Conservation (phyloP, 176 grass and related monocot genomes). For the Aechmea fasciata region DNA sequence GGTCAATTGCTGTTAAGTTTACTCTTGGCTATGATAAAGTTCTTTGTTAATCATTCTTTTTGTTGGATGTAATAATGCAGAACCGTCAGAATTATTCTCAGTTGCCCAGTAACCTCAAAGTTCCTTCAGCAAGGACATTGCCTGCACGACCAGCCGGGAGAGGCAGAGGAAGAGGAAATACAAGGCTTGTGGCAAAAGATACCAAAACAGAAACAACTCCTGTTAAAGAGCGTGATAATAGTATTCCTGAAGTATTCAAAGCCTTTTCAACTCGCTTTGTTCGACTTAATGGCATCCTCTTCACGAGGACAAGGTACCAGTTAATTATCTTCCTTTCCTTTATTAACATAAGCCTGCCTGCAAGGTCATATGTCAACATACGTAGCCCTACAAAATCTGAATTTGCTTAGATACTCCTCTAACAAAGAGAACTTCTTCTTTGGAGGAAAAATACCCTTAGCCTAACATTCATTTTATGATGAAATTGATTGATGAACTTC, state of each 20-base stretch:
- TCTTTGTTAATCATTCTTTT: background rate
- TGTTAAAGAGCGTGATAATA: constrained; percentile 36
- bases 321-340: background rate
- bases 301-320: constrained; percentile 25
- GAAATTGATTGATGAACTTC: too few species aligned
- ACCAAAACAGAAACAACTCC: constrained; percentile 28
- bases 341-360: background rate
- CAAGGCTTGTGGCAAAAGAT: constrained; percentile 52
- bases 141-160: constrained; percentile 45
- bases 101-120: constrained; percentile 47
- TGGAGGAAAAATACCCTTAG: too few species aligned
- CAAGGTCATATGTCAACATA: too few species aligned
- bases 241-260: constrained; percentile 50
- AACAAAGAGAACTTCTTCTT: too few species aligned
- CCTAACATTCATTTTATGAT: too few species aligned
- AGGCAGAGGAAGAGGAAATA: constrained; percentile 61
- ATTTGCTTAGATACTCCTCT: too few species aligned
- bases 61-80: constrained; percentile 26
- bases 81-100: constrained; percentile 61
- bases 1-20: background rate
- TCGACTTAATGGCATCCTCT: constrained; percentile 84
- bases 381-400: too few species aligned
- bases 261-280: constrained; percentile 72
- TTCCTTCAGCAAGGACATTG: constrained; percentile 24
- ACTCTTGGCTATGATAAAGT: background rate